Evolutionary conservation across 495 filamentous ascomycete genomes (phyloP), one percentile per base, ranked within the genome.

Genomic region (Penicillium parvum): DNA sequence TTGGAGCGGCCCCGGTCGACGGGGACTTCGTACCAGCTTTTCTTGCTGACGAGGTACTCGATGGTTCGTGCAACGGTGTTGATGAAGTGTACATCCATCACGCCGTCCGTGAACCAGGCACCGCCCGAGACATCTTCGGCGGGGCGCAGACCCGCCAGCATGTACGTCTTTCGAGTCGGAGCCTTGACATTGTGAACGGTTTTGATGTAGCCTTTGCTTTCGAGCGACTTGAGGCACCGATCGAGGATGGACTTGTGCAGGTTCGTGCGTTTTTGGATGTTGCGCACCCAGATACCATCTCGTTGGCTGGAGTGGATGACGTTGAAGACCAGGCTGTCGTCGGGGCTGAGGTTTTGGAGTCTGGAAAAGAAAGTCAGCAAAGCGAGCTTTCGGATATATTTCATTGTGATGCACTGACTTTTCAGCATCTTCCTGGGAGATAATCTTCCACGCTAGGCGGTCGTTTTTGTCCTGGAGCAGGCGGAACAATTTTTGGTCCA

Each of bases 81-180:
- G 55, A 97, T 89, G 58, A 98, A 90, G 33, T 84, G 83, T 26
- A 83, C 78, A 59, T 98, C 92, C 3, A 96, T 75, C 27, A 85
- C 84, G 6, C 84, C 85, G 37, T 95, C 86, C 15, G 85, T 90
- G 53, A 89, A 96, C 86, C 90, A 98, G 12, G 87, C 83, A 4
- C 94, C 92, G 28, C 92, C 94, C 0, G 89, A 94, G 14, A 90
- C 82, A 33, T 92, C 84, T 25, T 95, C 90, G 26, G 82, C 84
- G 2, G 94, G 91, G 10, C 77, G 73, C 17, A 95, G 68, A 40
- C 76, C 73, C 37, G 68, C 65, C 34, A 84, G 64, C 72, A 85
- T 82, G 67, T 82, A 85, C 55, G 78, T 81, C 59, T 81, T 83
- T 36, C 79, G 74, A 37, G 62, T 73, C 35, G 79, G 77, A 46